Conservation (phyloP, 2,329 filamentous ascomycete genomes). For the Colletotrichum chlorophyti region DNA sequence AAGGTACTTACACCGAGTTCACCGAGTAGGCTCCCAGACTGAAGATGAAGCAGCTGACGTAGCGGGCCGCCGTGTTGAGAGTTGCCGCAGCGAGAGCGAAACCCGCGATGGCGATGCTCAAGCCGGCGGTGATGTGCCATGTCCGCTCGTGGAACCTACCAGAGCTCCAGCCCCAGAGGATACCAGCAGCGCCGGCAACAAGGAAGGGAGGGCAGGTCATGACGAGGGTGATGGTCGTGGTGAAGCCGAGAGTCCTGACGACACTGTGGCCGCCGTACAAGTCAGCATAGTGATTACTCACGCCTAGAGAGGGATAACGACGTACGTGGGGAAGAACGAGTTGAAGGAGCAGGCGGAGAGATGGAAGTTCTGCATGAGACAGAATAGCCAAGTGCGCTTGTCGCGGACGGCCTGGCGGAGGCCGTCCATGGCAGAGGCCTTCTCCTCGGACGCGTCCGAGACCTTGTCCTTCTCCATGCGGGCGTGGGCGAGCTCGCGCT, state of each 20-base stretch:
- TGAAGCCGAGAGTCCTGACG: constrained; percentile 56
- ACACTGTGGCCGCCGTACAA: constrained; percentile 37
- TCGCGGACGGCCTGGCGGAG: constrained; percentile 56
- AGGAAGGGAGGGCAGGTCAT: constrained; percentile 61
- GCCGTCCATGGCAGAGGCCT: constrained; percentile 51
- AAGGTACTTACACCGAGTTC: constrained; percentile 1
- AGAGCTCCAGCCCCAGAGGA: constrained; percentile 56
- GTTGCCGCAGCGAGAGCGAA: constrained; percentile 48
- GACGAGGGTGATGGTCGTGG: constrained; percentile 55
- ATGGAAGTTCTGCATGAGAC: constrained; percentile 63
- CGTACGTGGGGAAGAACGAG: constrained; percentile 51
- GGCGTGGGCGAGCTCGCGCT: constrained; percentile 53
- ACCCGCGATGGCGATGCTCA: constrained; percentile 48
- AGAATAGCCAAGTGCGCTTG: constrained; percentile 59
- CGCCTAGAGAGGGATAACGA: too few relatives aligned
- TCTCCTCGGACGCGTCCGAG: constrained; percentile 45
- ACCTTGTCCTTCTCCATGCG: constrained; percentile 60
- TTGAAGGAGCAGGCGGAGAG: constrained; percentile 55
- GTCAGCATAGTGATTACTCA: neutral
- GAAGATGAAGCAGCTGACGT: constrained; percentile 50
- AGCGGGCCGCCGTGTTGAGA: constrained; percentile 46
- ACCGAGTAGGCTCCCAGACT: constrained; percentile 51
- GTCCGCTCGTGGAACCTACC: constrained; percentile 55
- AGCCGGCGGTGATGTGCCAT: constrained; percentile 55
- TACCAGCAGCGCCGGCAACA: constrained; percentile 52